Evolutionary conservation across 805 yeast species (phyloP).

Genomic region (Komagataella populi): DNA sequence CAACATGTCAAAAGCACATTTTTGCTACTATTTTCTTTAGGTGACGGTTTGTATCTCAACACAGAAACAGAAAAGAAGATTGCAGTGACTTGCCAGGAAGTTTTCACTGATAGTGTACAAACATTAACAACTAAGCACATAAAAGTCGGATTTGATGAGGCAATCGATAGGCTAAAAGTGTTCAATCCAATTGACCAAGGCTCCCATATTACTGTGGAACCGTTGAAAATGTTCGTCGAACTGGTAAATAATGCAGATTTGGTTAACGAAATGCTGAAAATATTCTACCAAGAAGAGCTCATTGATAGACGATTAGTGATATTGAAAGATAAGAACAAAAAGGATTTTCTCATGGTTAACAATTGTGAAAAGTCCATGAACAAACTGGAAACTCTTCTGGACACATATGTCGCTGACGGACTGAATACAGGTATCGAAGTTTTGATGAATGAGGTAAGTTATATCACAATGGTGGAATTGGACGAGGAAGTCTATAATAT

Average conservation of each 20-base stretch:
- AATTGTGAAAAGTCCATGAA: slow-evolving; percentile 50
- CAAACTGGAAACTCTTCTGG: slow-evolving; percentile 66
- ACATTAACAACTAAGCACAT: slow-evolving; percentile 63
- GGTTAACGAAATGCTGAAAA: slow-evolving; percentile 82
- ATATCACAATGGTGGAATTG: slow-evolving; percentile 9
- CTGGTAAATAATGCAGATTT: slow-evolving; percentile 87
- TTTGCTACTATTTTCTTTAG: slow-evolving; percentile 30
- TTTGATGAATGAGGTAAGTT: slow-evolving; percentile 56
- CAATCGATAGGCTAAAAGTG: slow-evolving; percentile 51
- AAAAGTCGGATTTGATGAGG: slow-evolving; percentile 74
- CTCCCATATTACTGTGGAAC: slow-evolving; percentile 39
- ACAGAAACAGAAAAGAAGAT: slow-evolving; percentile 18
- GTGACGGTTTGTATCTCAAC: slow-evolving; percentile 22
- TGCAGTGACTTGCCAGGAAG: slow-evolving; percentile 29
- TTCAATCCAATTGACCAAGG: slow-evolving; percentile 46
- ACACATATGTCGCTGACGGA: slow-evolving; percentile 86
- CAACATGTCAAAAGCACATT: slow-evolving; percentile 56
- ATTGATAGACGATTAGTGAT: slow-evolving; percentile 36
- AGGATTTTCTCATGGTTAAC: slow-evolving; percentile 67
- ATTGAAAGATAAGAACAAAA: slow-evolving; percentile 34
- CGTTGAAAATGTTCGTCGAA: slow-evolving; percentile 77
- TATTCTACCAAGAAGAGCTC: slow-evolving; percentile 81
- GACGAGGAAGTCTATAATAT: slow-evolving; percentile 42
- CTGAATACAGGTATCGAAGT: slow-evolving; percentile 86
- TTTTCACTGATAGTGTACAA: slow-evolving; percentile 54